Conservation (phyloP, 2,329 filamentous ascomycete genomes). For the Colletotrichum sp. region DNA sequence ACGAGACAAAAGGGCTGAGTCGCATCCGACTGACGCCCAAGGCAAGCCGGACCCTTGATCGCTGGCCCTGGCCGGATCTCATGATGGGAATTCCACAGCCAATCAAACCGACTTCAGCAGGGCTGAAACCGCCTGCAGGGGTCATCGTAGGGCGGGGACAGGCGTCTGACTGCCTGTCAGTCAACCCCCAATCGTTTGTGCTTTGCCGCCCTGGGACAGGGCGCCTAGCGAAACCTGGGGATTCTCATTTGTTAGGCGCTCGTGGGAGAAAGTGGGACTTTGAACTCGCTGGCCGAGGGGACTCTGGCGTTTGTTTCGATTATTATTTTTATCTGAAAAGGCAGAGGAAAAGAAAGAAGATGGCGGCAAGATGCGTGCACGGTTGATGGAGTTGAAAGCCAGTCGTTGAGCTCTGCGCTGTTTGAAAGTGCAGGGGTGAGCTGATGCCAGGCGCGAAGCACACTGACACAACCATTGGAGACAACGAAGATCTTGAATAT, state of each 20-base stretch:
- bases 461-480: neutral
- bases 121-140: neutral
- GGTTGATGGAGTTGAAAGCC: neutral
- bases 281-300: neutral
- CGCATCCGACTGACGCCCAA: neutral
- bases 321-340: neutral
- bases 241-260: neutral
- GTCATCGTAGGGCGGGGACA: neutral
- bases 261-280: neutral
- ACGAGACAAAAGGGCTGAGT: neutral
- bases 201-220: neutral
- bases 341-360: neutral
- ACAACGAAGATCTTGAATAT: neutral
- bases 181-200: neutral
- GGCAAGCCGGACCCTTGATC: neutral
- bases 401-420: neutral
- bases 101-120: neutral
- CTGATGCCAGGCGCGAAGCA: neutral
- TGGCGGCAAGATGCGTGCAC: neutral
- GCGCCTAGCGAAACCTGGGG: conserved; percentile 31
- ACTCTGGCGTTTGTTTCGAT: neutral
- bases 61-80: neutral
- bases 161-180: conserved; percentile 1
- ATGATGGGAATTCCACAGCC: neutral
- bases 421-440: neutral